These are phyloP conservation scores for Ramularia endophylla DNA, from an alignment of 2,329 filamentous ascomycete species.

Conservation along the genomic window DNA sequence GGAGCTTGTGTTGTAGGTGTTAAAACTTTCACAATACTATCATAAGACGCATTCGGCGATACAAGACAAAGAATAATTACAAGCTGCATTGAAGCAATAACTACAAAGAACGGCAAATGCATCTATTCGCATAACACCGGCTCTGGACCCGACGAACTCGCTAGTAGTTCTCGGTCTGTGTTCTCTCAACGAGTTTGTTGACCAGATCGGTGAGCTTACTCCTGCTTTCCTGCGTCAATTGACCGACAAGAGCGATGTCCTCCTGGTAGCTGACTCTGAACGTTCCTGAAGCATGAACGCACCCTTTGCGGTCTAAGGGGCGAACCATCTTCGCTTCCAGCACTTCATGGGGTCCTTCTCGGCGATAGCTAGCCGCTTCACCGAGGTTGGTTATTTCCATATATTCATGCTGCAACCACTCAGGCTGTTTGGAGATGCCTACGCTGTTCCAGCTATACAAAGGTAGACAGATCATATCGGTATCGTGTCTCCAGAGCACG, in stretches of 20 bases:
- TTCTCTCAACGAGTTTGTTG: neutral
- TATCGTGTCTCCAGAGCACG: conserved; percentile 2
- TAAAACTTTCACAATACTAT: too few species aligned
- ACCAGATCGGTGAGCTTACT: neutral
- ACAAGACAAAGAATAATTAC: too few species aligned
- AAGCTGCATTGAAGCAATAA: too few species aligned
- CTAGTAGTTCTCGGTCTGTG: neutral
- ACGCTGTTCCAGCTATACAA: conserved; percentile 1
- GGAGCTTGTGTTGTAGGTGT: too few species aligned
- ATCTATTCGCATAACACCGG: too few species aligned
- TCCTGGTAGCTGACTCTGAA: conserved; percentile 3
- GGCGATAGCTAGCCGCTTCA: neutral
- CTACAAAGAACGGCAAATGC: too few species aligned
- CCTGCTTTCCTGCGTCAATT: neutral
- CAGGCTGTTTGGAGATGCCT: neutral
- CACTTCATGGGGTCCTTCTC: neutral
- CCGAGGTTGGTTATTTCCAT: neutral
- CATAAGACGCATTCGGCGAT: too few species aligned
- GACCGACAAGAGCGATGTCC: conserved; percentile 1
- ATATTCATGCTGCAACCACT: neutral
- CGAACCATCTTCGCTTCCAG: neutral
- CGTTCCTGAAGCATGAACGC: neutral
- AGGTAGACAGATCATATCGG: conserved; percentile 7
- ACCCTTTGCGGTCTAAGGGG: neutral
- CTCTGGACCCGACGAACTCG: too few species aligned